Conservation (phyloP, 2,329 filamentous ascomycete species). For the Cladosporium austrohemisphaericum region DNA sequence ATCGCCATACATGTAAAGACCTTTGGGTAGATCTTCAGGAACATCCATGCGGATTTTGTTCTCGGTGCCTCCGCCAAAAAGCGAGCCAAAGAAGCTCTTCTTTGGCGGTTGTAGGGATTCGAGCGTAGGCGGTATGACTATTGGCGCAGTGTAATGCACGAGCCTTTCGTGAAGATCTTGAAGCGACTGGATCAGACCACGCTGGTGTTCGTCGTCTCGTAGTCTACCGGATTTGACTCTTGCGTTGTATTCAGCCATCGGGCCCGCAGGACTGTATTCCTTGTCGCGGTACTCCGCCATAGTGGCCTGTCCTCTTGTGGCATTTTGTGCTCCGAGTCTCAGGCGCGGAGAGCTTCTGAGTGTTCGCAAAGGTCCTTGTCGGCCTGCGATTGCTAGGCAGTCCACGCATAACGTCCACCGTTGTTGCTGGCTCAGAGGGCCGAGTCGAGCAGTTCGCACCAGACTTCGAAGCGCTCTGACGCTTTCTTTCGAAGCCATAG, state of each 20-base stretch:
- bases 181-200: conserved; percentile 82
- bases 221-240: conserved; percentile 71
- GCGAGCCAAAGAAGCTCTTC: conserved; percentile 54
- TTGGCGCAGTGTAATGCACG: conserved; percentile 65
- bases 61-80: conserved; percentile 52
- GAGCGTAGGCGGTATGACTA: conserved; percentile 72
- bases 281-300: conserved; percentile 28
- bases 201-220: conserved; percentile 84
- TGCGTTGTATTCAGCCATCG: conserved; percentile 82
- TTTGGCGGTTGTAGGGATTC: conserved; percentile 60
- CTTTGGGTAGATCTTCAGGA: conserved; percentile 73
- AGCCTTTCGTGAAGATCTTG: conserved; percentile 87
- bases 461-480: conserved; percentile 23
- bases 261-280: conserved; percentile 49
- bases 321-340: not conserved
- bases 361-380: not conserved
- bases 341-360: not conserved
- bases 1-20: conserved; percentile 92
- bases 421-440: conserved; percentile 18
- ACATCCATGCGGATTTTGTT: conserved; percentile 49
- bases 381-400: conserved; percentile 21
- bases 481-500: conserved; percentile 5
- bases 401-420: conserved; percentile 24
- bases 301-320: conserved; percentile 22
- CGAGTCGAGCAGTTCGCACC: conserved; percentile 16